Percentiles rank a stretch among this genome's conserved stretches.
These are phyloP conservation scores for Agaricus blazei DNA, from an alignment of 768 basidiomycete genomes.

Conservation along the genomic window DNA sequence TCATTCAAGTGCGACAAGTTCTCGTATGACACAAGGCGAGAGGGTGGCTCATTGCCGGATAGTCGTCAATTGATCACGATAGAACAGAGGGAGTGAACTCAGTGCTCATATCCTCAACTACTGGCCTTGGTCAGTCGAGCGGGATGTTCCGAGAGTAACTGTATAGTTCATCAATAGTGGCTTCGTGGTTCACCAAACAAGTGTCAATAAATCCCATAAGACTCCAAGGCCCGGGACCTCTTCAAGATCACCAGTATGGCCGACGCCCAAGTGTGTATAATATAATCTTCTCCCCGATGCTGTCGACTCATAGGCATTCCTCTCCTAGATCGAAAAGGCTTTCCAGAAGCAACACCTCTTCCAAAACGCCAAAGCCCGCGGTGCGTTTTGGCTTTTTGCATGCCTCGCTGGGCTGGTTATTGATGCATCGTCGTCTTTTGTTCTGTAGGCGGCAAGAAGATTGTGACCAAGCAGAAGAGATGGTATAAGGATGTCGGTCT, in stretches of 20 bases:
- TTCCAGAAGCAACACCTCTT: conserved; percentile 98
- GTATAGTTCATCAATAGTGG: conserved; percentile 38
- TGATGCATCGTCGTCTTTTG: conserved; percentile 13
- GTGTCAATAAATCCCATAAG: conserved; percentile 34
- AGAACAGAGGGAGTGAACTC: too few species aligned
- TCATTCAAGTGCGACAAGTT: too few species aligned
- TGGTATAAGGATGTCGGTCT: conserved; percentile 99
- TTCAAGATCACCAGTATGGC: conserved; percentile 51
- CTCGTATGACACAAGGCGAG: too few species aligned
- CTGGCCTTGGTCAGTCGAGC: conserved; percentile 4
- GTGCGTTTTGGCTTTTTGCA: conserved; percentile 44
- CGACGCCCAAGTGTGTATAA: conserved; percentile 46
- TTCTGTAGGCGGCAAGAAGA: conserved; percentile 76
- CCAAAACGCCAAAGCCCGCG: conserved; percentile 92
- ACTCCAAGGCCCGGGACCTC: conserved; percentile 29
- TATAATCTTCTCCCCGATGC: neutral
- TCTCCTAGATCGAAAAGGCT: conserved; percentile 83
- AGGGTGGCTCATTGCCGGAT: too few species aligned
- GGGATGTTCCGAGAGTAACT: conserved; percentile 31
- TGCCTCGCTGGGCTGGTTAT: conserved; percentile 7
- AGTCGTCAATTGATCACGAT: too few species aligned
- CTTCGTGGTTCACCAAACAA: conserved; percentile 33
- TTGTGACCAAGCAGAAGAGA: conserved; percentile 90
- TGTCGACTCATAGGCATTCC: conserved; percentile 9
- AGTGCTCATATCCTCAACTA: neutral